Evolutionary conservation across 2,329 filamentous ascomycete genomes (phyloP), one percentile per base, ranked within the genome.

Genomic region (Podosphaera fusca): DNA sequence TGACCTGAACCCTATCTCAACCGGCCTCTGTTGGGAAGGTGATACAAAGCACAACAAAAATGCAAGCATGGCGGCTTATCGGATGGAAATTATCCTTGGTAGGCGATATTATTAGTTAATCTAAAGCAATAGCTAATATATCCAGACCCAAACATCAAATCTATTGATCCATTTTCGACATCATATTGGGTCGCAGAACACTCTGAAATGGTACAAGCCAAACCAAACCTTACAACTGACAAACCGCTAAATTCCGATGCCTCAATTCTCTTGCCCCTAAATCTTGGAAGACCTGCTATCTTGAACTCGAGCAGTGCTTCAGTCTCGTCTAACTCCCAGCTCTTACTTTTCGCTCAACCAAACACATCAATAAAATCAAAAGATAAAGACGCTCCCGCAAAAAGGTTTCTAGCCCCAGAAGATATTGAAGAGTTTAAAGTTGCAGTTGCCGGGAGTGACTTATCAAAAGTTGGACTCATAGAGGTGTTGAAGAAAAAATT

Each of bases 91-190:
- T 59, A 77, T 94, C 46, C 58, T 66, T 50, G 34, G 54, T 62
- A 64, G 36, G 60, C 12, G 5, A 30, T 30, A 61, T 50, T 56
- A 60, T 35, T 38, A 29, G 21, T 21, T 21, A 3, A 29, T 2
- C 8, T 45, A 47, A 6, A 29, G 5, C 30, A 12, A 21, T 21
- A 4, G 10, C 57, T 60, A 59, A 59, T 45, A 36, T 55, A 7
- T 7, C 7, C 52, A 67, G 65, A 63, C 52, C 71, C 55, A 66
- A 69, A 56, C 31, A 67, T 58, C 12, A 70, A 75, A 42, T 70
- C 81, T 6, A 90, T 98, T 61, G 82, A 98, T 65, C 92, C 92
- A 0, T 94, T 90, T 66, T 89, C 87, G 0, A 80, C 79, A 0
- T 69, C 73, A 0, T 96, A 96, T 69, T 96, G 92, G 92, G 68